Evolutionary conservation across 2,329 filamentous ascomycete genomes (phyloP).

Genomic region (Cladosporium sp.): DNA sequence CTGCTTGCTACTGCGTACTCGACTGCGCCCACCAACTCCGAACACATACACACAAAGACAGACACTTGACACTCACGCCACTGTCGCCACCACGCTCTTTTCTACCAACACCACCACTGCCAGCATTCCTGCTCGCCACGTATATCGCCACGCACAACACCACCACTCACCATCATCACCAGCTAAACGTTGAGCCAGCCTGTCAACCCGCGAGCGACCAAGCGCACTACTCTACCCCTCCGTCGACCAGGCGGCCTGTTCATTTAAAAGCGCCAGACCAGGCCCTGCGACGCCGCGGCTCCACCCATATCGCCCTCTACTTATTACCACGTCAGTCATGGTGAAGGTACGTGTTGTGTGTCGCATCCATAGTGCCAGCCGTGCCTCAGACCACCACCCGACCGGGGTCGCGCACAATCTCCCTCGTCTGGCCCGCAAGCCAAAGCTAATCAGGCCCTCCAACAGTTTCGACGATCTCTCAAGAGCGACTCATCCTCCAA

Average conservation of each 20-base stretch:
- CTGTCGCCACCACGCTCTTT: slow-evolving; percentile 3
- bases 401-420: slow-evolving; percentile 5
- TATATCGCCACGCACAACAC: background rate
- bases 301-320: slow-evolving; percentile 13
- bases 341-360: slow-evolving; percentile 27
- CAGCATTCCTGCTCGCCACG: background rate
- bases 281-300: slow-evolving; percentile 11
- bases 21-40: background rate
- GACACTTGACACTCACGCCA: background rate
- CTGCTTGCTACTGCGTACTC: background rate
- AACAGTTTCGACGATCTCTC: slow-evolving; percentile 75
- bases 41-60: background rate
- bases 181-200: background rate
- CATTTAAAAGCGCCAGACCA: background rate
- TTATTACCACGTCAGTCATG: slow-evolving; percentile 23
- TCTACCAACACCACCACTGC: background rate
- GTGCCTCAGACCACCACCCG: background rate
- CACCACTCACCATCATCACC: background rate
- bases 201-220: no score
- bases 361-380: slow-evolving; percentile 2
- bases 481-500: slow-evolving; percentile 71
- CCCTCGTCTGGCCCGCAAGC: background rate
- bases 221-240: no score
- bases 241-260: background rate
- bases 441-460: slow-evolving; percentile 15